Evolutionary conservation across 2,329 filamentous ascomycete genomes (phyloP).

Genomic region (Drechslerella dactyloides): DNA sequence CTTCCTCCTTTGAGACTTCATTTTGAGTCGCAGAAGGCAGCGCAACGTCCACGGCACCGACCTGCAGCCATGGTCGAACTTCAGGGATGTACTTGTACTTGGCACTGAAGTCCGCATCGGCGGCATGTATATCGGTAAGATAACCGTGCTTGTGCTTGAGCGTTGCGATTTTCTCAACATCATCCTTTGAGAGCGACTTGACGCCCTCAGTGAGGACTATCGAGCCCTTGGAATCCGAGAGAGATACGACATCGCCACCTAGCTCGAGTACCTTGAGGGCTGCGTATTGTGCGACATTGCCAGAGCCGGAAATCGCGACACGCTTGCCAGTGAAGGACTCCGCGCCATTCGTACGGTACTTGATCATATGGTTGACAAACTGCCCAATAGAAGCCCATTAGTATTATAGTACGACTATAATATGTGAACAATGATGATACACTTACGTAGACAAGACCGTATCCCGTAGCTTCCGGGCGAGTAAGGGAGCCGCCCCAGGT

Average conservation of each 20-base stretch:
- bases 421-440: neutral
- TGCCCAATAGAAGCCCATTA: slow-evolving; percentile 54
- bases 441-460: slow-evolving; percentile 85
- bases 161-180: slow-evolving; percentile 77
- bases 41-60: slow-evolving; percentile 86
- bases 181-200: slow-evolving; percentile 75
- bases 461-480: slow-evolving; percentile 94
- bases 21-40: slow-evolving; percentile 96
- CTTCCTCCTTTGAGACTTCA: slow-evolving; percentile 92
- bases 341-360: slow-evolving; percentile 77
- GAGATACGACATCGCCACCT: slow-evolving; percentile 86
- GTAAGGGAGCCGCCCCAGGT: slow-evolving; percentile 93
- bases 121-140: slow-evolving; percentile 71
- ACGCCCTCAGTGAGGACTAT: slow-evolving; percentile 73
- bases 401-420: neutral
- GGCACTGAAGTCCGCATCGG: slow-evolving; percentile 64
- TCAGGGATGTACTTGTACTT: slow-evolving; percentile 87
- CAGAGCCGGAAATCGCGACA: slow-evolving; percentile 93
- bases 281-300: slow-evolving; percentile 97
- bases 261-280: slow-evolving; percentile 96
- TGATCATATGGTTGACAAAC: slow-evolving; percentile 94
- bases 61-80: slow-evolving; percentile 88
- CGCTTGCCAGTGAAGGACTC: slow-evolving; percentile 88
- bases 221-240: slow-evolving; percentile 88
- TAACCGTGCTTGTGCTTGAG: slow-evolving; percentile 88